phyloP scores from a whole-genome alignment of 2,329 filamentous ascomycete species.

The Talaromyces sp. region DNA sequence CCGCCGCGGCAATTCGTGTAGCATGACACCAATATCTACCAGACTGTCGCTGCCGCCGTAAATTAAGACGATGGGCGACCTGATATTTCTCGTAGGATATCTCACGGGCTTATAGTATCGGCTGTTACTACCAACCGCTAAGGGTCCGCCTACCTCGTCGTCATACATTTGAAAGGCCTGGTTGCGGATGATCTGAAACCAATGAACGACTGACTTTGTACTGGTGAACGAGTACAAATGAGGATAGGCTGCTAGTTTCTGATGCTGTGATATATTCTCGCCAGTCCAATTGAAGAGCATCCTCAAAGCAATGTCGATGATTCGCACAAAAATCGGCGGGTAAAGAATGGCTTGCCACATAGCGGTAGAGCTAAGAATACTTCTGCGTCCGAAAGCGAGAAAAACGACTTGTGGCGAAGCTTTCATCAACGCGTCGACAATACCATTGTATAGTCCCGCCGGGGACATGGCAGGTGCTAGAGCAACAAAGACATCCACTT shows the following conservation, averaged over 20 bases:
- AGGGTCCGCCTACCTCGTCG: slow-evolving; percentile 78
- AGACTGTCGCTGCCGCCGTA: slow-evolving; percentile 93
- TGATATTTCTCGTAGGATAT: slow-evolving; percentile 95
- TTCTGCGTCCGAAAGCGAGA: slow-evolving; percentile 85
- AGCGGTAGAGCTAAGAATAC: slow-evolving; percentile 85
- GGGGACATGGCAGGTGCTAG: slow-evolving; percentile 96
- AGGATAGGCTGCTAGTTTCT: slow-evolving; percentile 93
- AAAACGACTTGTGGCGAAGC: slow-evolving; percentile 89
- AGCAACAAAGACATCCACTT: slow-evolving; percentile 93
- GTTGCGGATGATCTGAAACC: slow-evolving; percentile 98
- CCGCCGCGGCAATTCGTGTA: slow-evolving; percentile 77
- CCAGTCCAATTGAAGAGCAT: slow-evolving; percentile 91
- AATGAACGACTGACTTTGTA: slow-evolving; percentile 95
- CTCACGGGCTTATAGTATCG: slow-evolving; percentile 96
- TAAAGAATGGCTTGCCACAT: slow-evolving; percentile 98
- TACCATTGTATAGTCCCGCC: slow-evolving; percentile 79
- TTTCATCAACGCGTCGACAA: slow-evolving; percentile 91
- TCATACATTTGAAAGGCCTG: slow-evolving; percentile 98
- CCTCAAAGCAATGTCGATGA: slow-evolving; percentile 76
- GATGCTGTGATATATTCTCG: slow-evolving; percentile 75
- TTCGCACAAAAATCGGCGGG: slow-evolving; percentile 83
- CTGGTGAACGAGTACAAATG: slow-evolving; percentile 96
- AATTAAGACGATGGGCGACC: slow-evolving; percentile 86
- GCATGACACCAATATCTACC: slow-evolving; percentile 90
- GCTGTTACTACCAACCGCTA: slow-evolving; percentile 66